phyloP scores from a whole-genome alignment of 1,139 yeast genomes.

The Nakaseomyces delphensis region DNA sequence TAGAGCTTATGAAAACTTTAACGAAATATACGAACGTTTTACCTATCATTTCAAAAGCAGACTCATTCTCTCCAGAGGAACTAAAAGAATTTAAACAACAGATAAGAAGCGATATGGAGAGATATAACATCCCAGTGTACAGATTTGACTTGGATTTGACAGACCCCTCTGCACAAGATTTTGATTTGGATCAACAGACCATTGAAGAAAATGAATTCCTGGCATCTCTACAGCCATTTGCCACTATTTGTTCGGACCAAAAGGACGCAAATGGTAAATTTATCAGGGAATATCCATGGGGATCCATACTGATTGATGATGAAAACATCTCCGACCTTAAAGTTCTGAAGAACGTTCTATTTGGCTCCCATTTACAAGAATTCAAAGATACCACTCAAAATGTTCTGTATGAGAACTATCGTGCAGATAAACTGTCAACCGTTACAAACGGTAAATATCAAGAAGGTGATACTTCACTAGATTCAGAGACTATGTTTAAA shows the following conservation, averaged over 20 bases:
- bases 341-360: constrained; percentile 53
- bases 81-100: constrained; percentile 45
- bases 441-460: constrained; percentile 25
- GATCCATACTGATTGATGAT: constrained; percentile 44
- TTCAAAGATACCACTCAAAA: constrained; percentile 76
- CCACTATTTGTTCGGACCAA: constrained; percentile 58
- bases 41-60: constrained; percentile 64
- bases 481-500: constrained; percentile 13
- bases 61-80: constrained; percentile 56
- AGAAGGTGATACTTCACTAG: constrained; percentile 3
- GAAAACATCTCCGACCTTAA: constrained; percentile 55
- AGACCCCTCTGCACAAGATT: constrained; percentile 31
- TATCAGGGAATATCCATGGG: constrained; percentile 74
- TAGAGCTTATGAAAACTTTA: constrained; percentile 56
- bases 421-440: constrained; percentile 56
- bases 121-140: constrained; percentile 61
- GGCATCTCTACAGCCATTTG: constrained; percentile 60
- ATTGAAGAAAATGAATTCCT: constrained; percentile 57
- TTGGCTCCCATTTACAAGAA: constrained; percentile 71
- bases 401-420: constrained; percentile 67
- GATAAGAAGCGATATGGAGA: constrained; percentile 50
- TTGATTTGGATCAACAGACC: constrained; percentile 57
- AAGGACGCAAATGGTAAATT: constrained; percentile 42
- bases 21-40: constrained; percentile 65
- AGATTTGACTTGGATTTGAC: constrained; percentile 47